Evolutionary conservation across 495 filamentous ascomycete species (phyloP).

Genomic region (Hypoxylon subgilvum): DNA sequence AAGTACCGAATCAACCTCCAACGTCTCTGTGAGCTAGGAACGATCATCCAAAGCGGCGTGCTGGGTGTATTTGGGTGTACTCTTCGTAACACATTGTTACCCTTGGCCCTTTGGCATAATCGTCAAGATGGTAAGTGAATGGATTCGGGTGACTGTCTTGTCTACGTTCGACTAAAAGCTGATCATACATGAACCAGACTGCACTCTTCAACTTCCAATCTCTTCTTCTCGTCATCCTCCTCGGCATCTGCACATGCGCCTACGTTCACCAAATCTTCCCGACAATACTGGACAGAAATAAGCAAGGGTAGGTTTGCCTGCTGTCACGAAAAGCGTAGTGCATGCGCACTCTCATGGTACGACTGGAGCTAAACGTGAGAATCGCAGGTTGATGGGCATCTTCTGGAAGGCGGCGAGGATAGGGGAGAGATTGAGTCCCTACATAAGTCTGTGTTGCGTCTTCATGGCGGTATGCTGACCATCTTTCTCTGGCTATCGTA

Average conservation of each 20-base stretch:
- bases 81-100: no score
- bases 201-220: constrained; percentile 98
- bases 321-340: neutral
- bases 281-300: constrained; percentile 89
- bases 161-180: constrained; percentile 18
- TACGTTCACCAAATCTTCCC: constrained; percentile 92
- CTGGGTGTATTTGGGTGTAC: no score
- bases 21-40: no score
- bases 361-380: constrained; percentile 4
- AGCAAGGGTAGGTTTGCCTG: constrained; percentile 70
- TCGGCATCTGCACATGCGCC: constrained; percentile 92
- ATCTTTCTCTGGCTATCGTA: neutral
- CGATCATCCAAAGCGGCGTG: no score
- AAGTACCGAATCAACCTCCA: no score
- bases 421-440: constrained; percentile 92
- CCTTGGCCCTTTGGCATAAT: neutral
- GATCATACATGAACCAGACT: constrained; percentile 61
- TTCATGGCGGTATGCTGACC: constrained; percentile 77
- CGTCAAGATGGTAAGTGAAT: constrained; percentile 22
- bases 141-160: no score
- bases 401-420: constrained; percentile 98
- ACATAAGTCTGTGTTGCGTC: constrained; percentile 93
- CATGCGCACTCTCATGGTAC: neutral
- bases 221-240: constrained; percentile 87
- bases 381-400: constrained; percentile 74